Conservation (phyloP, 345 rosid species). For the Hibiscus syriacus region DNA sequence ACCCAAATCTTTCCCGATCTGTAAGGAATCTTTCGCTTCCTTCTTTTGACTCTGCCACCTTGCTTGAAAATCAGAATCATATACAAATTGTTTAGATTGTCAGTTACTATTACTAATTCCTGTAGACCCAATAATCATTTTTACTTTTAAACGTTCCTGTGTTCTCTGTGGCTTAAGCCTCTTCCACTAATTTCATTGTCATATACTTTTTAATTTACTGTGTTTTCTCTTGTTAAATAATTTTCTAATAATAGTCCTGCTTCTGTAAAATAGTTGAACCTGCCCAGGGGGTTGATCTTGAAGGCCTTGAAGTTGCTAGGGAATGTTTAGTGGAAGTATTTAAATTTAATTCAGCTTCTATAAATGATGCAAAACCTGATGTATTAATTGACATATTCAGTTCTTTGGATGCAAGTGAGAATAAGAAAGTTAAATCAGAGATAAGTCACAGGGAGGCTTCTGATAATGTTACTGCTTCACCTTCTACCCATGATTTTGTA, state of each 20-base stretch:
- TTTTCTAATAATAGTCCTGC: neutral
- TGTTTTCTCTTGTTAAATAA: neutral
- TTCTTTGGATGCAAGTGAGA: slow-evolving; percentile 30
- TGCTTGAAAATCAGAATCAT: no score
- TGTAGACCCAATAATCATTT: neutral
- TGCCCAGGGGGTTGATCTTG: no score
- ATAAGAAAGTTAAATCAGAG: slow-evolving; percentile 8
- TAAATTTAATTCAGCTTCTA: no score
- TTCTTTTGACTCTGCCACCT: no score
- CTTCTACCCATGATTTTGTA: slow-evolving; percentile 17
- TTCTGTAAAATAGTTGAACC: no score
- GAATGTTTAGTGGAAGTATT: no score
- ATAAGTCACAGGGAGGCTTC: slow-evolving; percentile 13
- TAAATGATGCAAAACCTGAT: slow-evolving; percentile 31
- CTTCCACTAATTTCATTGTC: no score
- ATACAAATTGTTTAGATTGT: no score
- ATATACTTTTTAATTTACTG: neutral
- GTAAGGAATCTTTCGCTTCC: no score
- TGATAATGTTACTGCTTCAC: slow-evolving; percentile 29
- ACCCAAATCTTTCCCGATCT: no score
- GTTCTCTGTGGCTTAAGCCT: neutral
- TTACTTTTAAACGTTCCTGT: neutral
- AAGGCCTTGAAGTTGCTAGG: no score
- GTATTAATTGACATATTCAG: slow-evolving; percentile 45
- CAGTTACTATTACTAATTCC: neutral